A percentile compares a stretch with the other conserved stretches of the same genome.
phyloP scores from a whole-genome alignment of 768 basidiomycete species.

The Symmetrospora coprosmae region DNA sequence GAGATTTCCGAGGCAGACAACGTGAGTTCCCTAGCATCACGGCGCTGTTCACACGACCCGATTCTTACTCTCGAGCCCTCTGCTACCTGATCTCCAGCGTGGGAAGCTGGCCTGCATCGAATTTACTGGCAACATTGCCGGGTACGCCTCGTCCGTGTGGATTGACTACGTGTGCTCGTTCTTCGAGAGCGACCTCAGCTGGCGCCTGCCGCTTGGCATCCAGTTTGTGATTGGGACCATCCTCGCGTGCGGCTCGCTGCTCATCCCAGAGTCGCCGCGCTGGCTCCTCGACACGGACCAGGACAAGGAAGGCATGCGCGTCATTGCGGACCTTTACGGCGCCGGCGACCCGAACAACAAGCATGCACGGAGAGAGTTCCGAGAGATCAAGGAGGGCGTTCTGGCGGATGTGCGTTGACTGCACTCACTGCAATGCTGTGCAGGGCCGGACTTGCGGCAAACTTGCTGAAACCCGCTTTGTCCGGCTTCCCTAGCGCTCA shows the following conservation, averaged over 20 bases:
- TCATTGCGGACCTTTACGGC: constrained; percentile 78
- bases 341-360: constrained; percentile 52
- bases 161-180: constrained; percentile 85
- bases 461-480: background rate
- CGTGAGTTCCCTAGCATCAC: constrained; percentile 40
- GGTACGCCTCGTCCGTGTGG: constrained; percentile 65
- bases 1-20: constrained; percentile 88
- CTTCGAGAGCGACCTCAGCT: constrained; percentile 69
- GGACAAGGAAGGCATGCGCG: constrained; percentile 67
- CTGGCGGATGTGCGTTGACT: constrained; percentile 38
- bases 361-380: constrained; percentile 64
- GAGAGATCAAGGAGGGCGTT: constrained; percentile 60
- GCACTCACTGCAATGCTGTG: constrained; percentile 11
- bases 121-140: constrained; percentile 81
- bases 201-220: constrained; percentile 75
- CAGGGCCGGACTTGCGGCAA: too few species aligned
- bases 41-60: background rate
- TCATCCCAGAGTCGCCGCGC: constrained; percentile 81
- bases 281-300: constrained; percentile 80
- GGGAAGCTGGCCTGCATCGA: constrained; percentile 89
- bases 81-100: too few species aligned
- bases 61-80: constrained; percentile 5
- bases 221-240: constrained; percentile 76
- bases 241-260: constrained; percentile 59
- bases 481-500: constrained; percentile 46